Base-by-base conservation (phyloP, 371 early-diverging fungal genomes). In the Capniomyces stellatus region DNA sequence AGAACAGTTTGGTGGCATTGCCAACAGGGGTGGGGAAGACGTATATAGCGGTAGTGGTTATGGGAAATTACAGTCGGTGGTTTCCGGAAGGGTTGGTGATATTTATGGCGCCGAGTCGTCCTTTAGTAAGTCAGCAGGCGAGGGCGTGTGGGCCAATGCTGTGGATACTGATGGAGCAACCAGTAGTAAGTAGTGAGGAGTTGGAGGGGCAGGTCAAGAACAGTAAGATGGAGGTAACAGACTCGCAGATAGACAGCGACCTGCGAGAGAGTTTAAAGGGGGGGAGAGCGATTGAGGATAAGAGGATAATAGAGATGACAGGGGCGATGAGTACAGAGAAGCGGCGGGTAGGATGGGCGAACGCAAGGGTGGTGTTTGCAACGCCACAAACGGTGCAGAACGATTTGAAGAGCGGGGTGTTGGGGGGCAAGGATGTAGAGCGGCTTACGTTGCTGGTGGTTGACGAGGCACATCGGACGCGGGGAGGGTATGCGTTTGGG, bases 21-120 rank as follows among this genome's bases (percentile, higher is more conserved):
- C 88, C 88, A 0, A 88, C 89, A 0, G 87, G 96, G 39, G 72
- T 93, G 46, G 96, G 96, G 28, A 95, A 95, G 63, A 95, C 96
- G 0, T 83, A 92, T 58, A 89, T 95, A 59, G 96, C 96, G 0
- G 89, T 91, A 0, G 96, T 95, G 0, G 86, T 92, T 10, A 93
- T 95, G 91, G 85, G 69, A 49, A 92, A 92, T 62, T 88, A 78
- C 59, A 86, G 75, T 60, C 82, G 91, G 2, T 95, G 96, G 96
- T 93, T 95, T 60, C 92, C 96, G 0, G 62, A 80, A 29, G 75
- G 82, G 2, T 81, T 85, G 51, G 77, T 92, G 18, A 71, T 95
- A n/a, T 95, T 95, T 56, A 78, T 91, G 77, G 87, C 86, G 0
- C 92, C 93, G 0, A 92, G 93, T 1, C 79, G 81, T 49, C 93